Base-by-base conservation (phyloP, 2,329 filamentous ascomycete genomes). In the Talaromyces sp. region DNA sequence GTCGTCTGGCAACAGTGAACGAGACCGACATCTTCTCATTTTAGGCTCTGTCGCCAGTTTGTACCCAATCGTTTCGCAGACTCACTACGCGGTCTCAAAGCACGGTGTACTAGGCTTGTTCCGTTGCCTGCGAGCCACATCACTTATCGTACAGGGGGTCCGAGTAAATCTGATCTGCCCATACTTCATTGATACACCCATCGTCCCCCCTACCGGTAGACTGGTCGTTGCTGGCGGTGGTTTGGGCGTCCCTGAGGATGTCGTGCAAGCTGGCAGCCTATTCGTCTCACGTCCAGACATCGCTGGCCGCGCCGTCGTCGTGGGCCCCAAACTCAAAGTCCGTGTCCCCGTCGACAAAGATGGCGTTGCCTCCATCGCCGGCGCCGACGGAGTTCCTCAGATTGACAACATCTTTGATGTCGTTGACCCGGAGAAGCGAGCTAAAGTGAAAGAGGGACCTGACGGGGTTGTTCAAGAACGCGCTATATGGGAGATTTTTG, bases 61-160 rank as follows among this genome's bases (percentile, higher is more conserved):
- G 5, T 65, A 65, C 0, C 77, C 77, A 3, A 72, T 81, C 25
- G 69, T 75, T 1, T 69, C 72, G 1, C 75, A 78, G 56, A 71
- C 76, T 7, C 80, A 85, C 61, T 90, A 90, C 71, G 79, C 80
- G 27, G 78, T 83, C 33, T 81, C 84, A 52, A 90, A 90, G 71
- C 88, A 90, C 73, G 87, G 81, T 22, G 81, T 90, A 0, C 78
- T 88, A 11, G 88, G 87, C 0, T 75, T 89, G 36, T 89, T 87
- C 72, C 81, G 87, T 51, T 78, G 80, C 6, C 74, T 90, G 53
- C 80, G 87, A 17, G 71, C 77, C 4, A 81, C 75, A 7, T 64
- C 81, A 0, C 76, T 81, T 2, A 78, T 80, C 59, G 65, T 73
- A 8, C 73, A 80, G 49, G 83, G 84, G 27, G 75, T 90, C 49